These are phyloP conservation scores for Oryza punctata DNA, from an alignment of 176 grass and related monocot genomes.

Conservation along the genomic window DNA sequence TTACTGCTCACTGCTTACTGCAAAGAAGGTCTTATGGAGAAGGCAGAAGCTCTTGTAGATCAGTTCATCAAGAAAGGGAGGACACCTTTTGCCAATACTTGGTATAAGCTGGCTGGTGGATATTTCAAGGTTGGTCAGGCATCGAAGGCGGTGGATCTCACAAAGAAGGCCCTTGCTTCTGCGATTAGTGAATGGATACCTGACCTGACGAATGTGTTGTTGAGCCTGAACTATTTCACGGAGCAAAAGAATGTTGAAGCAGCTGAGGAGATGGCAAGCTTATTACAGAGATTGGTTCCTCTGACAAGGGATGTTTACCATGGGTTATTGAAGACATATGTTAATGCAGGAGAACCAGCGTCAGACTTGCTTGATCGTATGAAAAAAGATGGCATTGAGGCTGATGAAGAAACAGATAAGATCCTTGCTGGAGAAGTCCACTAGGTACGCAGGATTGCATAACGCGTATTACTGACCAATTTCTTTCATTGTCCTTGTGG, in stretches of 20 bases:
- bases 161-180: slow-evolving; percentile 48
- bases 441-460: background rate
- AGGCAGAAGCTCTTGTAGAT: slow-evolving; percentile 58
- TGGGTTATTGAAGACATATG: slow-evolving; percentile 53
- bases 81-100: slow-evolving; percentile 42
- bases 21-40: slow-evolving; percentile 48
- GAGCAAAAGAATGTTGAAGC: slow-evolving; percentile 60
- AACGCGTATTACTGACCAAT: background rate
- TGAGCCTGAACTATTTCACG: slow-evolving; percentile 49
- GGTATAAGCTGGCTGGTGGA: slow-evolving; percentile 55
- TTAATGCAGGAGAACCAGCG: slow-evolving; percentile 29
- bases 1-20: slow-evolving; percentile 53
- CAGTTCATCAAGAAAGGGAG: slow-evolving; percentile 43
- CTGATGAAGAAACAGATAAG: slow-evolving; percentile 51
- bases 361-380: slow-evolving; percentile 54
- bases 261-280: slow-evolving; percentile 54
- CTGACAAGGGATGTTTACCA: slow-evolving; percentile 59
- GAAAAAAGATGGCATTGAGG: slow-evolving; percentile 57
- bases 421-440: slow-evolving; percentile 45
- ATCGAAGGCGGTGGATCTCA: slow-evolving; percentile 53
- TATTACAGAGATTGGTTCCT: slow-evolving; percentile 39
- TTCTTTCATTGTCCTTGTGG: background rate
- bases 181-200: slow-evolving; percentile 45
- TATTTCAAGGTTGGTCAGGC: slow-evolving; percentile 47
- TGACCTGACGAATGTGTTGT: slow-evolving; percentile 37